A percentile compares a stretch with the other conserved stretches of the same genome.
Conservation (phyloP, 345 rosid species). For the Tarenaya hassleriana region DNA sequence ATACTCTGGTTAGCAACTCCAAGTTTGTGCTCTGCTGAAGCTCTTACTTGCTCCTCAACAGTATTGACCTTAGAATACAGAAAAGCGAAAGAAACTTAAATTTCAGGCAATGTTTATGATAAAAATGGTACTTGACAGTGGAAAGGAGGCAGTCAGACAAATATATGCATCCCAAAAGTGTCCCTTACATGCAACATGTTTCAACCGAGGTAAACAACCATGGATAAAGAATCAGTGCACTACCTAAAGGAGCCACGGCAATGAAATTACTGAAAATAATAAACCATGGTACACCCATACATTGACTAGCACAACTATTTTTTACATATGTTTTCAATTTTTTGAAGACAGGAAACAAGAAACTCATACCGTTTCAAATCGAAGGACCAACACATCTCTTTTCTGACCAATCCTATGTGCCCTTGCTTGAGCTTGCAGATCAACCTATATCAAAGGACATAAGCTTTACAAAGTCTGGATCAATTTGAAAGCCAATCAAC, state of each 20-base stretch:
- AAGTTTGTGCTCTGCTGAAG: conserved; percentile 90
- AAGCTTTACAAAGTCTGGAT: conserved; percentile 2
- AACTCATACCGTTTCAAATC: conserved; percentile 79
- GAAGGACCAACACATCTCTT: conserved; percentile 93
- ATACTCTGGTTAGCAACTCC: conserved; percentile 98
- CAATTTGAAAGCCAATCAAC: background rate
- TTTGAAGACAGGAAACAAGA: conserved; percentile 6
- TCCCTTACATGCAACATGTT: background rate
- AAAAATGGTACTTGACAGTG: background rate
- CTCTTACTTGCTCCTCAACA: conserved; percentile 95
- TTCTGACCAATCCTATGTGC: conserved; percentile 97
- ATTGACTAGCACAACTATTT: background rate
- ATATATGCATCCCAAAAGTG: background rate
- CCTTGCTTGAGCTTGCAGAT: conserved; percentile 96
- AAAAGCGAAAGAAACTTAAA: conserved; percentile 2
- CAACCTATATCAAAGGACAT: conserved; percentile 47
- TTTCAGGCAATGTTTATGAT: background rate
- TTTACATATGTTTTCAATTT: background rate
- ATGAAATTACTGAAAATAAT: conserved; percentile 1
- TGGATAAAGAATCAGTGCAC: conserved; percentile 2
- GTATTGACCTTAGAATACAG: conserved; percentile 60
- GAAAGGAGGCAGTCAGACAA: conserved; percentile 5
- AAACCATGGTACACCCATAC: no score
- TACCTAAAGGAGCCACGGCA: conserved; percentile 5
- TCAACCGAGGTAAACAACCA: conserved; percentile 3